These are phyloP conservation scores for Xylaria sp. DNA, from an alignment of 2,329 filamentous ascomycete species.

Conservation along the genomic window DNA sequence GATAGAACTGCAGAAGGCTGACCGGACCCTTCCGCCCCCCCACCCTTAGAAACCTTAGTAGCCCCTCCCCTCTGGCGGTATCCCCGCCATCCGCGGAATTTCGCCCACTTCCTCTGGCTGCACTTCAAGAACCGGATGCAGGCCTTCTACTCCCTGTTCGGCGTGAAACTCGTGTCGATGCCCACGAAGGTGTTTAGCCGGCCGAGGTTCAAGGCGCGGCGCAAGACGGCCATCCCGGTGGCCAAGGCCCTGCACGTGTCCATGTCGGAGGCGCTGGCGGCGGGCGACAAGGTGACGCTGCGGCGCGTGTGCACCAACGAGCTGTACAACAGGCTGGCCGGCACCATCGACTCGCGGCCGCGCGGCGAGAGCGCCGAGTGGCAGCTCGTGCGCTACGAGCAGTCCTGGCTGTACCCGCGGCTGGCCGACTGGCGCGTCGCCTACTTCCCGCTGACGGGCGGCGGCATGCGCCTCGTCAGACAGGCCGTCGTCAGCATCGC, in stretches of 20 bases:
- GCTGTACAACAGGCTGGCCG: slow-evolving; percentile 54
- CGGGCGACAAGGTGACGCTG: slow-evolving; percentile 56
- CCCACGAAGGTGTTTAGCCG: slow-evolving; percentile 42
- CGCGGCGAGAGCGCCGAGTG: slow-evolving; percentile 51
- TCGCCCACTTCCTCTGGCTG: slow-evolving; percentile 30
- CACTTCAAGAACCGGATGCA: slow-evolving; percentile 39
- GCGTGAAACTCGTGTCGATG: slow-evolving; percentile 50
- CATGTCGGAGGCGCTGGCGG: slow-evolving; percentile 65
- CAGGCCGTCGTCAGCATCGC: slow-evolving; percentile 64
- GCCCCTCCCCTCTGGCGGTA: slow-evolving; percentile 35
- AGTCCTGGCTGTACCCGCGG: slow-evolving; percentile 45
- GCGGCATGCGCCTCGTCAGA: slow-evolving; percentile 46
- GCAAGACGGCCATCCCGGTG: slow-evolving; percentile 48
- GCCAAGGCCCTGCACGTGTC: slow-evolving; percentile 62
- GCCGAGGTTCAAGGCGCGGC: slow-evolving; percentile 48
- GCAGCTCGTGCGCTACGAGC: slow-evolving; percentile 57
- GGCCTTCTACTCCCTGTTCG: slow-evolving; percentile 41
- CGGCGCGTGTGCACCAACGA: slow-evolving; percentile 56
- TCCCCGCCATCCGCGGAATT: slow-evolving; percentile 28
- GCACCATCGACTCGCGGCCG: slow-evolving; percentile 56
- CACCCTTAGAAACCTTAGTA: slow-evolving; percentile 31
- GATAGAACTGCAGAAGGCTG: neutral
- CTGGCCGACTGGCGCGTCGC: slow-evolving; percentile 59
- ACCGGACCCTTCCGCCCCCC: neutral
- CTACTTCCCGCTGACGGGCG: slow-evolving; percentile 47